These are phyloP conservation scores for Tolypocladium amazonense DNA, from an alignment of 2,329 filamentous ascomycete species.

Conservation along the genomic window DNA sequence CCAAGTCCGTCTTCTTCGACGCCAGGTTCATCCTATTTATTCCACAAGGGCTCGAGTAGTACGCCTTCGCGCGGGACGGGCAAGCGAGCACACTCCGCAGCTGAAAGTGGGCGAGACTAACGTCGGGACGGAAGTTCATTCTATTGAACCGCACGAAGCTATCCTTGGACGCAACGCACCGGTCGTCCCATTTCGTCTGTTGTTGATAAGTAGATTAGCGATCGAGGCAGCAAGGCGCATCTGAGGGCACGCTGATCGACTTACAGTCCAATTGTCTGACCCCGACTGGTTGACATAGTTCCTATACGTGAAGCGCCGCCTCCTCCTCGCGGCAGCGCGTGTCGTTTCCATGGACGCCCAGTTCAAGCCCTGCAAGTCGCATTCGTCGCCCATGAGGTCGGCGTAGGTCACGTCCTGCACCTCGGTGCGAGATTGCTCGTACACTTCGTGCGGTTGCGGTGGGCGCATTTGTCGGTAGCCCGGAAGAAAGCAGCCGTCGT, in stretches of 20 bases:
- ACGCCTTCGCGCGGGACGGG: constrained; percentile 42
- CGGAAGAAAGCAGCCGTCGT: constrained; percentile 16
- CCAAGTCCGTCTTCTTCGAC: constrained; percentile 31
- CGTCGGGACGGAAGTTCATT: constrained; percentile 43
- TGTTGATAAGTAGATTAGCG: neutral
- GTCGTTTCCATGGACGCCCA: constrained; percentile 44
- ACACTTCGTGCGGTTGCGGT: constrained; percentile 19
- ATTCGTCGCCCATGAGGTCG: constrained; percentile 43
- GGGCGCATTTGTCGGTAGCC: constrained; percentile 11
- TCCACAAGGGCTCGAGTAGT: constrained; percentile 41
- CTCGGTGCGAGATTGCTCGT: constrained; percentile 13
- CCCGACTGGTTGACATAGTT: constrained; percentile 46
- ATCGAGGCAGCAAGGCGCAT: neutral
- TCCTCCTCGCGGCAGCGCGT: constrained; percentile 35
- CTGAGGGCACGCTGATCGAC: constrained; percentile 11
- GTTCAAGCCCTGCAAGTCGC: constrained; percentile 49
- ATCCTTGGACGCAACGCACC: constrained; percentile 24
- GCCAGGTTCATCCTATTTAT: constrained; percentile 43
- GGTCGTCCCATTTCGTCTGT: constrained; percentile 6
- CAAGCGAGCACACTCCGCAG: constrained; percentile 51
- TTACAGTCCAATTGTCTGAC: constrained; percentile 38
- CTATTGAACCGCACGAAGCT: constrained; percentile 48
- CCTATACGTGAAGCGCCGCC: constrained; percentile 36
- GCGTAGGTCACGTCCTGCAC: constrained; percentile 21
- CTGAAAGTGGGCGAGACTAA: constrained; percentile 54